Conservation (phyloP, 1,284 basidiomycete species). For the Pisolithus thermaeus region DNA sequence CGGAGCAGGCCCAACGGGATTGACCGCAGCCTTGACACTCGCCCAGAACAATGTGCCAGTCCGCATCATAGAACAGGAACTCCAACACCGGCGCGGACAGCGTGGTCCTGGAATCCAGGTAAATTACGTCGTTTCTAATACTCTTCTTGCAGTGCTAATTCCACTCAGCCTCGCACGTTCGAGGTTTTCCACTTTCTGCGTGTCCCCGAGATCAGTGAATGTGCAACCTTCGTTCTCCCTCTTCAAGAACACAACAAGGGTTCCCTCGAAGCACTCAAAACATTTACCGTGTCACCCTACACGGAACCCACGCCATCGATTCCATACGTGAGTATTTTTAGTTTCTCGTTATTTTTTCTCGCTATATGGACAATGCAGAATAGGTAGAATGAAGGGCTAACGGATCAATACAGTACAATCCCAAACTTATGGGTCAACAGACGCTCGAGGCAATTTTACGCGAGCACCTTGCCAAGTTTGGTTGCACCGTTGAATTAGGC, state of each 20-base stretch:
- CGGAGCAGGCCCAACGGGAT: constrained; percentile 46
- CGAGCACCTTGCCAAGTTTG: no score
- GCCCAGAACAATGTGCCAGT: constrained; percentile 35
- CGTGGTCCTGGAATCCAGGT: constrained; percentile 28
- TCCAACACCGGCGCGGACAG: constrained; percentile 15
- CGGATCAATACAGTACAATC: neutral
- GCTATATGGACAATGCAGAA: neutral
- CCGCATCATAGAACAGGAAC: constrained; percentile 32
- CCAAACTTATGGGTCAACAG: no score
- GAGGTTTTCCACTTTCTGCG: constrained; percentile 27
- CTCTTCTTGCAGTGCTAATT: no score
- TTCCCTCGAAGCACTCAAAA: constrained; percentile 13
- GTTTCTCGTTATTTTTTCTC: neutral
- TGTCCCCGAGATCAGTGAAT: constrained; percentile 14
- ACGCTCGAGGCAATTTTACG: no score
- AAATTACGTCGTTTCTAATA: neutral
- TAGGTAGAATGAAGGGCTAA: neutral
- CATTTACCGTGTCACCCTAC: constrained; percentile 3
- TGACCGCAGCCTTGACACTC: constrained; percentile 42
- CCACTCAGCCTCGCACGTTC: constrained; percentile 23
- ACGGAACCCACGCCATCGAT: constrained; percentile 20
- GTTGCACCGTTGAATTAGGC: no score
- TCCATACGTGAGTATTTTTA: constrained; percentile 16
- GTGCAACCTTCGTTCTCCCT: neutral
- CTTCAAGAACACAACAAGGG: constrained; percentile 18